Base-by-base conservation (phyloP, 192 early-diverging fungal genomes). In the Backusella tarrabulga region DNA sequence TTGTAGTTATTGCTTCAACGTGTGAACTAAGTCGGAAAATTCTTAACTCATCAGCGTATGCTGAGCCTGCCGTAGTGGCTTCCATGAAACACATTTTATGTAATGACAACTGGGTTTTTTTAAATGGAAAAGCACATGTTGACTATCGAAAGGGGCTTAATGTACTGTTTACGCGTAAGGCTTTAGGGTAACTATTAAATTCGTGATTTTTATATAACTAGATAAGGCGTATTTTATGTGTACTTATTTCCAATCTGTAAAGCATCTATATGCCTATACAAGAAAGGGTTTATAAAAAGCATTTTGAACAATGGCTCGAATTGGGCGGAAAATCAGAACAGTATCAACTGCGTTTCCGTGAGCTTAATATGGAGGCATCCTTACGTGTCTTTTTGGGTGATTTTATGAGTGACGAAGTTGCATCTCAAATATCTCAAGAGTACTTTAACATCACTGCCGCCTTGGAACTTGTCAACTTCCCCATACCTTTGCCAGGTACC, bases 391-490 rank as follows among this genome's bases (percentile, higher is more conserved):
- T 85, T 42, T 71, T 83, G 44, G 84, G 84, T 34, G 63, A 74
- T 63, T 78, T 81, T 52, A 81, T 85, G 44, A 72, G 76, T 5
- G 76, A 79, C 15, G 68, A 82, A 29, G 80, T 81, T 1, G 83
- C 78, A 1, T 67, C 67, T 5, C 80, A 46, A 21, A 85, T 85
- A 56, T 85, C 84, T 26, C 68, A 78, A 34, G 74, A 80, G 17
- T 85, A 85, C 40, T 84, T 83, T 41, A 76, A 83, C 50, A 84
- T 85, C 68, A 85, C 84, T 14, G 84, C 84, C 15, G 84, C 84
- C 3, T 50, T 85, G 15, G 81, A 85, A 68, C 73, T 85, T 19
- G 84, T 85, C 56, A 85, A 85, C 34, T 85, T 85, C 46, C 84
- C 84, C 17, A 72, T 79, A 17, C 79, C 84, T 41, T 68, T 85